Conservation (phyloP, 2,329 filamentous ascomycete species). For the Aspergillus neotritici region DNA sequence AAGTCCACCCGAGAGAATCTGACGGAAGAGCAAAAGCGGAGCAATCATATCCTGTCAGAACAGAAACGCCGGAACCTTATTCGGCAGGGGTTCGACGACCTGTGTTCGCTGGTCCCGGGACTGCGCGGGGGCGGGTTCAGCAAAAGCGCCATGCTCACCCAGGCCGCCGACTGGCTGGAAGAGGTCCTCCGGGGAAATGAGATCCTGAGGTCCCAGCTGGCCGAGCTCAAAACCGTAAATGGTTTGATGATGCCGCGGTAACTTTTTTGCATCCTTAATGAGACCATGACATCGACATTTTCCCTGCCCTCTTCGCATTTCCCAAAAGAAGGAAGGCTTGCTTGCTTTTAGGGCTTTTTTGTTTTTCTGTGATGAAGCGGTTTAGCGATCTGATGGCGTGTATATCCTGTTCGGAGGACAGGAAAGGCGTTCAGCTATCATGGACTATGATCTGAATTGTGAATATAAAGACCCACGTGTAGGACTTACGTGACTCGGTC, state of each 20-base stretch:
- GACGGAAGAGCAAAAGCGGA: slow-evolving; percentile 72
- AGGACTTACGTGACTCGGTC: background rate
- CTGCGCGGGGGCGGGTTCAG: slow-evolving; percentile 69
- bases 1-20: slow-evolving; percentile 54
- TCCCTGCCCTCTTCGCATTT: slow-evolving; percentile 3
- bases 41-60: slow-evolving; percentile 82
- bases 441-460: slow-evolving; percentile 16
- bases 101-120: slow-evolving; percentile 70
- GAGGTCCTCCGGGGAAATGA: slow-evolving; percentile 65
- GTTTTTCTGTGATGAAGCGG: slow-evolving; percentile 14
- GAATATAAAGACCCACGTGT: slow-evolving; percentile 7
- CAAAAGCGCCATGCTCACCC: slow-evolving; percentile 72
- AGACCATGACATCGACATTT: slow-evolving; percentile 17
- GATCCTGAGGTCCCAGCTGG: slow-evolving; percentile 50
- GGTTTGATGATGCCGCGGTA: slow-evolving; percentile 33
- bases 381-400: slow-evolving; percentile 20
- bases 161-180: slow-evolving; percentile 74
- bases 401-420: slow-evolving; percentile 8
- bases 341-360: background rate
- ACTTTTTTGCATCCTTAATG: slow-evolving; percentile 14
- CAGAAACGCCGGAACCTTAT: slow-evolving; percentile 80
- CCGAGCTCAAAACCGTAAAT: slow-evolving; percentile 40
- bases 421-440: slow-evolving; percentile 19
- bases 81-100: slow-evolving; percentile 73
- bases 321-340: background rate